Base-by-base conservation (phyloP, 2,329 filamentous ascomycete genomes). In the Ceratocystis smalleyi region DNA sequence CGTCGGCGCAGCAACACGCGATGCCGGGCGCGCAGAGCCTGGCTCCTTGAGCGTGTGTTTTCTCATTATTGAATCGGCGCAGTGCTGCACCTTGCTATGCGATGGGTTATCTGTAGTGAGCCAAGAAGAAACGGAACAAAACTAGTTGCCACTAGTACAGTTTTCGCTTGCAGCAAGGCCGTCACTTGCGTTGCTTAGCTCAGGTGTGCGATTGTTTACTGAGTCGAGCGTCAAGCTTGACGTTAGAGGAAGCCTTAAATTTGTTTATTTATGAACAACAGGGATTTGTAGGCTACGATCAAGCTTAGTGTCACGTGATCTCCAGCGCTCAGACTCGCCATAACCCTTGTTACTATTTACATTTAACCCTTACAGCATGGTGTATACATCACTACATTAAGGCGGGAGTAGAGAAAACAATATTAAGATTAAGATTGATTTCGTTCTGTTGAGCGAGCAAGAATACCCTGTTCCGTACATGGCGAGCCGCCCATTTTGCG, bases 21-120 rank as follows among this genome's bases (percentile, higher is more conserved):
- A 64, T 7, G 65, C 65, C 45, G 65, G 65, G 40, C 62, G 62
- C 43, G 65, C 65, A n/a, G 61, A 64, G 40, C 65, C 59, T 7
- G 65, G 65, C 40, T 63, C 61, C 43, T 64, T 54, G n/a, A 57
- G 62, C 8, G 62, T 47, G 30, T 66, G 40, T 55, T 49, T 45
- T 61, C 59, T 61, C 65, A 66, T 66, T n/a, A 43, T 62, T 27
- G 30, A 24, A n/a, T 40, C 19, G 35, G 19, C n/a, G 17, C 40
- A 24, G 17, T 10, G 17, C 15, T 43, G 43, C 17, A 17, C 17
- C 10, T 24, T 24, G n/a, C 22, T 22, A 61, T 47, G 19, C 43
- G 19, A 60, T 30, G 24, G n/a, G 15, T 61, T 61, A 49, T 49
- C 17, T 27, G 19, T 22, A 22, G 27, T 47, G 17, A 22, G 5